Evolutionary conservation across 495 filamentous ascomycete species (phyloP).

Genomic region (Oidiodendron maius): DNA sequence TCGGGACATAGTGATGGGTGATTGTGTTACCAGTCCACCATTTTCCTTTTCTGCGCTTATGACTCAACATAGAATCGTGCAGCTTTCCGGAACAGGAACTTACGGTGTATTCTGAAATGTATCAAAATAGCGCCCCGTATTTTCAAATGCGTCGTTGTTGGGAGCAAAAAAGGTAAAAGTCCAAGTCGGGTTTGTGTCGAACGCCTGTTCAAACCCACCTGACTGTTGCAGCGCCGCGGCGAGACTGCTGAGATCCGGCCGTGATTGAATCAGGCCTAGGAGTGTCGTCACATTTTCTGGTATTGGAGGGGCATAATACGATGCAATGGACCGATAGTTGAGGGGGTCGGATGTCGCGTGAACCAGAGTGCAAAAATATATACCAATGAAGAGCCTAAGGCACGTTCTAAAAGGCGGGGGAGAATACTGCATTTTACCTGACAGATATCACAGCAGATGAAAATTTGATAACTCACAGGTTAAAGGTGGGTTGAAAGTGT

Average conservation of each 20-base stretch:
- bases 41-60: constrained; percentile 23
- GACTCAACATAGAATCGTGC: too few relatives aligned
- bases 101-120: constrained; percentile 17
- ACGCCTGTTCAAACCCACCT: constrained; percentile 22
- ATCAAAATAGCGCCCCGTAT: constrained; percentile 18
- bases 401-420: too few relatives aligned
- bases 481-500: too few relatives aligned
- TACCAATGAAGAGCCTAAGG: too few relatives aligned
- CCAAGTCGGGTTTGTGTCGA: constrained; percentile 18
- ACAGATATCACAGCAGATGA: too few relatives aligned
- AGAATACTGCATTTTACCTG: too few relatives aligned
- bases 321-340: too few relatives aligned
- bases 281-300: constrained; percentile 15
- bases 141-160: constrained; percentile 21
- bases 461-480: too few relatives aligned
- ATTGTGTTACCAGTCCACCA: constrained; percentile 24
- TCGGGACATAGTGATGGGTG: constrained; percentile 25
- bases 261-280: constrained; percentile 22
- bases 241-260: constrained; percentile 21
- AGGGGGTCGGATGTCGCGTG: too few relatives aligned
- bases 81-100: too few relatives aligned
- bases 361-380: too few relatives aligned
- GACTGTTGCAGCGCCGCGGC: constrained; percentile 16
- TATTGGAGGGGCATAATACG: constrained; percentile 20
- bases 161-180: constrained; percentile 26